A percentile compares a stretch with the other conserved stretches of the same genome.
These are phyloP conservation scores for Botryosphaeria dothidea DNA, from an alignment of 2,329 filamentous ascomycete genomes.

Conservation along the genomic window DNA sequence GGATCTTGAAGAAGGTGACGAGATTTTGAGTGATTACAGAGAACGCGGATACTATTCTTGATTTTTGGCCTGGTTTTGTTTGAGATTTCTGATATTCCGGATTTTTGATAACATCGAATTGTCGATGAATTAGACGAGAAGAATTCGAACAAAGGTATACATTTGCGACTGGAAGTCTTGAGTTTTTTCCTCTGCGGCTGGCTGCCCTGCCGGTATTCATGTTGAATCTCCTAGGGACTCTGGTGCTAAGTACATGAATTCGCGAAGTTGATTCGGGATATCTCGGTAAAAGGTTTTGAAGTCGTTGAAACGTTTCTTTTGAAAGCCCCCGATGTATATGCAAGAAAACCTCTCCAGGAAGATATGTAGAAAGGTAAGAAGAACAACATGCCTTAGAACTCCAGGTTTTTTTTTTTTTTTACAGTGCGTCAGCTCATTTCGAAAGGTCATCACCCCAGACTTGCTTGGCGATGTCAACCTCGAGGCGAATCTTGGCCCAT, in stretches of 20 bases:
- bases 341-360: neutral
- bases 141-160: too few relatives aligned
- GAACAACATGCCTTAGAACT: neutral
- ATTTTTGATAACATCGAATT: too few relatives aligned
- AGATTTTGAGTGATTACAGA: neutral
- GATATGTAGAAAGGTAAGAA: neutral
- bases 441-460: conserved; percentile 55
- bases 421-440: neutral
- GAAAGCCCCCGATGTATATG: neutral
- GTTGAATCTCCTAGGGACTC: neutral
- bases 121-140: too few relatives aligned
- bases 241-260: conserved; percentile 5
- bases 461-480: conserved; percentile 59
- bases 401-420: neutral
- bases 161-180: neutral
- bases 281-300: neutral
- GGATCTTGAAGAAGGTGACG: neutral
- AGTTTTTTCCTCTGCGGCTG: neutral
- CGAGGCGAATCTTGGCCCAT: conserved; percentile 57
- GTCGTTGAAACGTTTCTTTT: conserved; percentile 19
- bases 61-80: too few relatives aligned
- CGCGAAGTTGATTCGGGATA: conserved; percentile 20
- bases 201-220: conserved; percentile 2
- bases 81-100: too few relatives aligned
- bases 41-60: neutral